phyloP scores from a whole-genome alignment of 805 yeast species.

The Lipomyces yamanashiensis region DNA sequence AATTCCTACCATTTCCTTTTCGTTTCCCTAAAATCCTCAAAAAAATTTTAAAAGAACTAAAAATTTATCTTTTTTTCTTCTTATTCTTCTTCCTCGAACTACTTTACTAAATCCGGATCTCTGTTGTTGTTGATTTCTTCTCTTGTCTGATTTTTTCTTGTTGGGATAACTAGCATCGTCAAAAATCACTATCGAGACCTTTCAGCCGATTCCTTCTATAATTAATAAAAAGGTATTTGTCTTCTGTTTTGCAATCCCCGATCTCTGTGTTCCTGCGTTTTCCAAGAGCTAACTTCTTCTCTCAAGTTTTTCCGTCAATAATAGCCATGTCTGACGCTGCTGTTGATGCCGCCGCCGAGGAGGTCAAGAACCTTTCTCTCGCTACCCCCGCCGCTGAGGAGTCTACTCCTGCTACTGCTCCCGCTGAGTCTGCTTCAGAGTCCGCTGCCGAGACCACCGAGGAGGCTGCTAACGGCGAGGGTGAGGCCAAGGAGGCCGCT shows the following conservation, averaged over 20 bases:
- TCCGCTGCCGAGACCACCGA: conserved; percentile 16
- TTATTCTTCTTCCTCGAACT: background rate
- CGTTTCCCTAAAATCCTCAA: conserved; percentile 24
- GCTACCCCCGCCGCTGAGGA: conserved; percentile 25
- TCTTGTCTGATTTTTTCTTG: conserved; percentile 5
- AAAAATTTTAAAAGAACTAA: conserved; percentile 31
- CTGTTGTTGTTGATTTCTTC: conserved; percentile 6
- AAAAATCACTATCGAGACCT: background rate
- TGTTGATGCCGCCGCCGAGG: conserved; percentile 27
- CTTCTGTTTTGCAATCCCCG: background rate
- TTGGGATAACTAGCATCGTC: conserved; percentile 5
- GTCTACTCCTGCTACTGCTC: conserved; percentile 22
- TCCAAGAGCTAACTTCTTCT: background rate
- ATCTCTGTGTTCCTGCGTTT: background rate
- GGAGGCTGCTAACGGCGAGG: conserved; percentile 26
- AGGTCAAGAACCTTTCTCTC: conserved; percentile 36
- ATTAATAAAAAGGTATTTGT: background rate
- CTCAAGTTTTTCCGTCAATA: background rate
- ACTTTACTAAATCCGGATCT: background rate
- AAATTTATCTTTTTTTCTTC: conserved; percentile 18
- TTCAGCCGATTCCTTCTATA: conserved; percentile 6
- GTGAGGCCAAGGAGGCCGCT: conserved; percentile 39
- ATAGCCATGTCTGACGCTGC: conserved; percentile 34
- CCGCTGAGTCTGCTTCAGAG: conserved; percentile 9
- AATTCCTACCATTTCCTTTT: conserved; percentile 1